Percentiles rank a stretch among this genome's conserved stretches.
Conservation (phyloP, 2,329 filamentous ascomycete genomes). For the Ramichloridium luteum region DNA sequence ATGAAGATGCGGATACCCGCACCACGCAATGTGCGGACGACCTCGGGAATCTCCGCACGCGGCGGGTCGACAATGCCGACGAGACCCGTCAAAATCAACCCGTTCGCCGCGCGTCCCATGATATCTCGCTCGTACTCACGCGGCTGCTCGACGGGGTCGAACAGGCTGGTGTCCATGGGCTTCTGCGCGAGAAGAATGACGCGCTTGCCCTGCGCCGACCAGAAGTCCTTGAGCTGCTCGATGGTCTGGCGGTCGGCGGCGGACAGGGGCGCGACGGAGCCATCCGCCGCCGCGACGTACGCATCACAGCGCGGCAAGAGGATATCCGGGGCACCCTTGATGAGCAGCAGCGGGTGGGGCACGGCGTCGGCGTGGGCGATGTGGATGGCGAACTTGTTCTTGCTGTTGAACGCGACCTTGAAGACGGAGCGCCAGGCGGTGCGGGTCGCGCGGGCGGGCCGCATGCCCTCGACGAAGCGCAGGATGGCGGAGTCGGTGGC, state of each 20-base stretch:
- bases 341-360: constrained; percentile 44
- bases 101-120: constrained; percentile 38
- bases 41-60: constrained; percentile 46
- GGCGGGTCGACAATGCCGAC: constrained; percentile 50
- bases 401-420: constrained; percentile 62
- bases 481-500: constrained; percentile 66
- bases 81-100: constrained; percentile 43
- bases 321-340: constrained; percentile 69
- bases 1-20: constrained; percentile 69
- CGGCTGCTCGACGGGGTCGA: constrained; percentile 35
- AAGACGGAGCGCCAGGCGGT: constrained; percentile 53
- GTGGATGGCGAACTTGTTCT: constrained; percentile 71
- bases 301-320: constrained; percentile 51
- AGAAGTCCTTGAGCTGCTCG: constrained; percentile 50
- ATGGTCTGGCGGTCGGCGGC: constrained; percentile 43
- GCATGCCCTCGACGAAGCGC: constrained; percentile 55
- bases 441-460: constrained; percentile 47
- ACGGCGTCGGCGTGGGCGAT: constrained; percentile 37
- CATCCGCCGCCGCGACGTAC: constrained; percentile 45
- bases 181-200: constrained; percentile 52
- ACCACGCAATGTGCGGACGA: constrained; percentile 49
- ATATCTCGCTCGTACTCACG: constrained; percentile 45
- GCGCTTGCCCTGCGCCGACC: constrained; percentile 57
- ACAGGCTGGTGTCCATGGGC: constrained; percentile 47
- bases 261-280: constrained; percentile 40